Percentiles rank a stretch among this genome's conserved stretches.
These are phyloP conservation scores for Dryadomyces quercivorus DNA, from an alignment of 2,329 filamentous ascomycete species.

Conservation along the genomic window DNA sequence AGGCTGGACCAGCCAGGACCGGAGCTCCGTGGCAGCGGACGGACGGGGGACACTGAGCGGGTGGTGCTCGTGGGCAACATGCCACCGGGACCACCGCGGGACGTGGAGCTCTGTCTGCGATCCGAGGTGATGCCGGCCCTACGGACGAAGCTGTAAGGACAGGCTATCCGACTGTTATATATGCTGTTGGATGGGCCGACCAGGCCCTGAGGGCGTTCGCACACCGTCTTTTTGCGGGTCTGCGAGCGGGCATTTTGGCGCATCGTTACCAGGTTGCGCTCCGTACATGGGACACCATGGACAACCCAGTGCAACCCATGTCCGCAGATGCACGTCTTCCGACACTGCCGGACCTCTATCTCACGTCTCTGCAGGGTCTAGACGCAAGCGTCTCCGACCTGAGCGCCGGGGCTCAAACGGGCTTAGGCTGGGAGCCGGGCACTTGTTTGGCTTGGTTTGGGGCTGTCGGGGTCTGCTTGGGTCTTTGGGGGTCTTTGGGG, in stretches of 20 bases:
- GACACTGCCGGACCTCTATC: background rate
- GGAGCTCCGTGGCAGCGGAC: conserved; percentile 34
- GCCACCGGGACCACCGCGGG: conserved; percentile 36
- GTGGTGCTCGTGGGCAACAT: conserved; percentile 41
- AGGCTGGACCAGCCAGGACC: conserved; percentile 45
- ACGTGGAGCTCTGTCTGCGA: conserved; percentile 39
- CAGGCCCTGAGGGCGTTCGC: too few species aligned
- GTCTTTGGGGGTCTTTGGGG: too few species aligned
- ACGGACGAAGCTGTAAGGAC: background rate
- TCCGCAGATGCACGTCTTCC: background rate
- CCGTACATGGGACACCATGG: too few species aligned
- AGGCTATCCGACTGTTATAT: background rate
- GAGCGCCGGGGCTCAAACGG: background rate
- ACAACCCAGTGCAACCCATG: too few species aligned
- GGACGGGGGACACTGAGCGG: conserved; percentile 45
- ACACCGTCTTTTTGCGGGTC: background rate
- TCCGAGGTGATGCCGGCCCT: conserved; percentile 22
- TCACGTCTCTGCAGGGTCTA: background rate
- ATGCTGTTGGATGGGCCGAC: too few species aligned
- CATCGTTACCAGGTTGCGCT: too few species aligned
- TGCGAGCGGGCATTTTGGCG: background rate
- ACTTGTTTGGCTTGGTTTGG: background rate
- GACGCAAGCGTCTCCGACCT: background rate
- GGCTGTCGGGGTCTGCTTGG: too few species aligned
- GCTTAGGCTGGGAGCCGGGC: background rate